A percentile compares a stretch with the other conserved stretches of the same genome.
Conservation (phyloP, 371 early-diverging fungal species). For the Fennellomyces sp. region DNA sequence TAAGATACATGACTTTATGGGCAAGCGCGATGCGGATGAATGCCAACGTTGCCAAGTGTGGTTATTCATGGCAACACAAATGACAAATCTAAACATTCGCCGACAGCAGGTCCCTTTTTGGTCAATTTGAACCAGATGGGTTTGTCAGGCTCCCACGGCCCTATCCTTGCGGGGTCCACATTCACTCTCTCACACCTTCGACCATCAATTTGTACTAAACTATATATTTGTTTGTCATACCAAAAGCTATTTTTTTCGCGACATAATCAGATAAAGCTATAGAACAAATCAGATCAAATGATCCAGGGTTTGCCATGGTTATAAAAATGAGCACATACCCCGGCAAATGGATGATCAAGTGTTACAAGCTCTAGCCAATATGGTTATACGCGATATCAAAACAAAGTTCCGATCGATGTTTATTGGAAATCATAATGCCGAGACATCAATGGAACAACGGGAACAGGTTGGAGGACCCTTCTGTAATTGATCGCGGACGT, state of each 20-base stretch:
- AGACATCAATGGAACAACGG: no score
- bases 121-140: not conserved
- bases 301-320: not conserved
- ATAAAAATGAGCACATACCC: no score
- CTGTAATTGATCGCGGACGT: no score
- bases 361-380: no score
- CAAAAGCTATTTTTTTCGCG: not conserved
- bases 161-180: no score
- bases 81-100: slow-evolving; percentile 5
- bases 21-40: not conserved
- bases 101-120: not conserved
- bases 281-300: not conserved
- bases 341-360: no score
- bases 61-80: not conserved
- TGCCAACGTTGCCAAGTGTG: not conserved
- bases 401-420: not conserved
- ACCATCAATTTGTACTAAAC: no score
- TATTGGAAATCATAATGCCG: not conserved
- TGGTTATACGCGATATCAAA: no score
- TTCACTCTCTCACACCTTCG: not conserved
- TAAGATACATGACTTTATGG: not conserved
- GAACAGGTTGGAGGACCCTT: no score
- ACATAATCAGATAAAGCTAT: not conserved
- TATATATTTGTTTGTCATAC: no score
- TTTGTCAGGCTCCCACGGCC: slow-evolving; percentile 4